Conservation (phyloP, 208 protist species). For the Vickermania ingenoplastis region DNA sequence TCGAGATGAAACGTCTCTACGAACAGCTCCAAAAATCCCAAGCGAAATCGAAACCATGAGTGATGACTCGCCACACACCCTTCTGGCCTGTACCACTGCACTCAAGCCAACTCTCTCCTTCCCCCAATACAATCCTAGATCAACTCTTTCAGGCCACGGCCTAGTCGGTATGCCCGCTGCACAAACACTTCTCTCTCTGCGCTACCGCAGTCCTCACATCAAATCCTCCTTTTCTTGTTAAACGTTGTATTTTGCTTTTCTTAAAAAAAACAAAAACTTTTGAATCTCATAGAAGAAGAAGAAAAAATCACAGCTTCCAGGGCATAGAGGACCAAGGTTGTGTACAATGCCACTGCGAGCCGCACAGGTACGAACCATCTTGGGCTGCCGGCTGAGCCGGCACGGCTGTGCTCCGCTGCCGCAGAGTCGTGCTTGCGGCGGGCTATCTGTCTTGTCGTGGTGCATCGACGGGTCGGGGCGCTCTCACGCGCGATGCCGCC, state of each 20-base stretch:
- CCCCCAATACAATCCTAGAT: neutral
- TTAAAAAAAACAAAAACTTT: neutral
- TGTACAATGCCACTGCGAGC: too few species aligned
- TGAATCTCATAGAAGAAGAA: too few species aligned
- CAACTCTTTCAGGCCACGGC: too few species aligned
- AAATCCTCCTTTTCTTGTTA: neutral
- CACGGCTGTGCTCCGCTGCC: too few species aligned
- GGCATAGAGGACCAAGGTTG: too few species aligned
- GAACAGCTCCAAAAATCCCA: conserved; percentile 27
- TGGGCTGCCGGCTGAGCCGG: too few species aligned
- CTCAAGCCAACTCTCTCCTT: too few species aligned
- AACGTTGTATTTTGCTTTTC: neutral
- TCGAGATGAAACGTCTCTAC: conserved; percentile 70
- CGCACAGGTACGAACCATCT: too few species aligned
- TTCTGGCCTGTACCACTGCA: too few species aligned
- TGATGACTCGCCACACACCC: neutral
- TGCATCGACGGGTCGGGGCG: conserved; percentile 47
- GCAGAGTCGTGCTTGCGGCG: too few species aligned
- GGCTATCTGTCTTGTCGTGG: conserved; percentile 64
- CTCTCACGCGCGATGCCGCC: conserved; percentile 34
- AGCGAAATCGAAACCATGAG: neutral
- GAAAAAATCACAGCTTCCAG: too few species aligned
- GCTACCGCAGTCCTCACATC: neutral
- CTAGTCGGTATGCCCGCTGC: too few species aligned
- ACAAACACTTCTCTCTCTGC: neutral